Evolutionary conservation across 257 asterid genomes (phyloP).

Genomic region (Scutellaria minor): DNA sequence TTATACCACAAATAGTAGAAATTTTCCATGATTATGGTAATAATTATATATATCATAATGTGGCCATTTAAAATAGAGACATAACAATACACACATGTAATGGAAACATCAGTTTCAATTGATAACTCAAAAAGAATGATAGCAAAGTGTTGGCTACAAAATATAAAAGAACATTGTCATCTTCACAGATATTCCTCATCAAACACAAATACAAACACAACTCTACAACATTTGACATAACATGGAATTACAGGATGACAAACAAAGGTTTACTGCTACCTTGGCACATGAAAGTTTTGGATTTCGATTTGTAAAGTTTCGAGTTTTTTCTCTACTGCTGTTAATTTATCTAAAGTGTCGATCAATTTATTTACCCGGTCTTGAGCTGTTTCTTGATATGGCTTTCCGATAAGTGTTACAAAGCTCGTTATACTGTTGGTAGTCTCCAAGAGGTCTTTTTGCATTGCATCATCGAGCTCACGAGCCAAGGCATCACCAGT

Average conservation of each 20-base stretch:
- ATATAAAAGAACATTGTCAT: background rate
- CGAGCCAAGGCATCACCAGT: conserved; percentile 81
- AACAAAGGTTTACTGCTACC: conserved; percentile 37
- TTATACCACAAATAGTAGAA: too few relatives aligned
- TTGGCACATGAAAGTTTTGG: conserved; percentile 70
- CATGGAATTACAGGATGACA: background rate
- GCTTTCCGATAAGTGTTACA: conserved; percentile 58
- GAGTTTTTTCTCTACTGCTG: conserved; percentile 58
- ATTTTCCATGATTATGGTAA: too few relatives aligned
- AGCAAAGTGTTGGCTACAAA: background rate
- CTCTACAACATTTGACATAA: conserved; percentile 31
- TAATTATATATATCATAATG: too few relatives aligned
- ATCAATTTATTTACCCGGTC: conserved; percentile 55
- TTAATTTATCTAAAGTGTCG: conserved; percentile 58
- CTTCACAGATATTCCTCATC: conserved; percentile 5
- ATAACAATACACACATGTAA: too few relatives aligned
- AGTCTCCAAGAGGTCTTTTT: conserved; percentile 73
- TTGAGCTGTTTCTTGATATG: conserved; percentile 69
- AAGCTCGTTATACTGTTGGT: conserved; percentile 53
- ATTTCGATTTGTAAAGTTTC: conserved; percentile 64
- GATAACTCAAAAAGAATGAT: background rate
- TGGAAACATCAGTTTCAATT: background rate
- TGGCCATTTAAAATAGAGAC: too few relatives aligned
- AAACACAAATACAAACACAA: conserved; percentile 9
- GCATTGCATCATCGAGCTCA: conserved; percentile 83